These are phyloP conservation scores for Cryphonectria radicalis DNA, from an alignment of 2,329 filamentous ascomycete species.

Conservation along the genomic window DNA sequence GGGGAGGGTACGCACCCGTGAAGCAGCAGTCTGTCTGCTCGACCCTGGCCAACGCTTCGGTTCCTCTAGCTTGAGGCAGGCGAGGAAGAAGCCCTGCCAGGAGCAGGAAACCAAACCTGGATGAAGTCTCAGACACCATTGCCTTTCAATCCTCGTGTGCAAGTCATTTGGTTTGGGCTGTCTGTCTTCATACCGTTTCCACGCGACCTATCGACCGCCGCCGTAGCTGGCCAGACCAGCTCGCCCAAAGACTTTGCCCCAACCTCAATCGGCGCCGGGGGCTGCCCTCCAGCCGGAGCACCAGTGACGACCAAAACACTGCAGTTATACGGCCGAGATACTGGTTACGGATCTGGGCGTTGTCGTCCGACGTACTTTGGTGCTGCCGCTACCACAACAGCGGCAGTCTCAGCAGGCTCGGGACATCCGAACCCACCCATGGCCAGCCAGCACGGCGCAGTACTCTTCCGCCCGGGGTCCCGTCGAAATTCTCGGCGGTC, in stretches of 20 bases:
- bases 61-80: no score
- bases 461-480: background rate
- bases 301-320: background rate
- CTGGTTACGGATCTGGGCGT: background rate
- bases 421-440: background rate
- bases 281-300: background rate
- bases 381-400: background rate
- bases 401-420: background rate
- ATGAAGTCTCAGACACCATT: background rate
- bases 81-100: background rate
- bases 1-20: background rate
- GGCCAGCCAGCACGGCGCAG: background rate
- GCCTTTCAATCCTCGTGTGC: background rate
- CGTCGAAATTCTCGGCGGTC: conserved; percentile 5
- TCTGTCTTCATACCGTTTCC: background rate
- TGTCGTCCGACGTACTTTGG: background rate
- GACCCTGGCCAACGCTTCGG: background rate
- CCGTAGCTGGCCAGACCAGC: background rate
- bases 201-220: background rate
- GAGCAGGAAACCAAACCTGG: background rate
- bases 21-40: background rate
- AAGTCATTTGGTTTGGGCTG: background rate
- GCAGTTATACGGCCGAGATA: background rate
- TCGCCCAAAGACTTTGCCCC: background rate
- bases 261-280: background rate